A percentile compares a stretch with the other conserved stretches of the same genome.
Evolutionary conservation across 2,329 filamentous ascomycete genomes (phyloP).

Genomic region (Cladorrhinum sp.): DNA sequence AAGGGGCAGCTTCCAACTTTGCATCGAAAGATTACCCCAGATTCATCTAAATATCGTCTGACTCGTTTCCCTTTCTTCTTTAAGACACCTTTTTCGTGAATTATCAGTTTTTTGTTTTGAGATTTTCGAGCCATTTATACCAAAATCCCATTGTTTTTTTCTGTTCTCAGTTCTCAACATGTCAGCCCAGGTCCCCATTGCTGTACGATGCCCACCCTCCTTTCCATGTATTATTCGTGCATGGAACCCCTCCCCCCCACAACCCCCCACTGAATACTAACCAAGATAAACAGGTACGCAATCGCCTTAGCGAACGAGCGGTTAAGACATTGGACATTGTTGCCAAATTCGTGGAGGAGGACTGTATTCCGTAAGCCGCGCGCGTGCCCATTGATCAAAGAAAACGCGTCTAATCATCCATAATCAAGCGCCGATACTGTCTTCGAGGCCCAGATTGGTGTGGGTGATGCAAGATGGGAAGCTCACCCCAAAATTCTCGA

Average conservation of each 20-base stretch:
- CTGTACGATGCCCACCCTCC: constrained; percentile 35
- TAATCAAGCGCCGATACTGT: constrained; percentile 68
- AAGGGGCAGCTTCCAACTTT: background rate
- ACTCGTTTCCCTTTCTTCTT: background rate
- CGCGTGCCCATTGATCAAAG: constrained; percentile 4
- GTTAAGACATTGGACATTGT: constrained; percentile 83
- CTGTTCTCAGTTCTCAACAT: constrained; percentile 29
- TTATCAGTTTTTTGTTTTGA: background rate
- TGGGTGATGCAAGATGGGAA: constrained; percentile 74
- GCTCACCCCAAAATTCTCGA: constrained; percentile 79
- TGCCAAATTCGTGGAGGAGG: constrained; percentile 94
- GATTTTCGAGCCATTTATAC: background rate
- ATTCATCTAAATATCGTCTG: background rate
- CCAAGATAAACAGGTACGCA: constrained; percentile 28
- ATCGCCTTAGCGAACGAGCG: constrained; percentile 76
- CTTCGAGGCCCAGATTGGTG: constrained; percentile 74
- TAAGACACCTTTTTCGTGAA: background rate
- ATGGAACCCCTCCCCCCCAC: background rate
- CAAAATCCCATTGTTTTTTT: background rate
- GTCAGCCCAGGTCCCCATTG: constrained; percentile 46
- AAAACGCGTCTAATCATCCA: constrained; percentile 7
- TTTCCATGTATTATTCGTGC: background rate
- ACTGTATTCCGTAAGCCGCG: constrained; percentile 70
- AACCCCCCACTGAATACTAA: constrained; percentile 7
- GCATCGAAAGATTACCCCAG: background rate